These are phyloP conservation scores for Phytophthora melonis DNA, from an alignment of 352 stramenopile genomes.

Conservation along the genomic window DNA sequence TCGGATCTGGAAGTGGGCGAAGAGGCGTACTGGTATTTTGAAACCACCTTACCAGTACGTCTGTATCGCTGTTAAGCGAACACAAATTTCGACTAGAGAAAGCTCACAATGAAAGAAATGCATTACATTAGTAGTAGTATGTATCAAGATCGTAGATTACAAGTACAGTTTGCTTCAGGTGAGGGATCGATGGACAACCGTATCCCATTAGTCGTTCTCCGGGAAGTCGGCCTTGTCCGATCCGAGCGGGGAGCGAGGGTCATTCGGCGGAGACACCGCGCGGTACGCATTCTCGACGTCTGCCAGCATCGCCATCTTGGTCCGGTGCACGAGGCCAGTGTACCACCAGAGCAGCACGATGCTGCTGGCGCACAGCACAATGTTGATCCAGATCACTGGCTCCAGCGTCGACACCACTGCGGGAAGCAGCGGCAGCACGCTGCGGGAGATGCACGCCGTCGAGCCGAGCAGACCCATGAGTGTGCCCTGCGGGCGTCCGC, in stretches of 20 bases:
- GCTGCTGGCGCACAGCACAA: slow-evolving; percentile 59
- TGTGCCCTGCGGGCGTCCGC: slow-evolving; percentile 69
- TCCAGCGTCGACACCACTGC: slow-evolving; percentile 63
- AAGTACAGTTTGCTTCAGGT: not conserved
- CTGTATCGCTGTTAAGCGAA: not conserved
- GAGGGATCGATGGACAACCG: not conserved
- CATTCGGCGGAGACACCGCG: slow-evolving; percentile 32
- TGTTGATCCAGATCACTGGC: slow-evolving; percentile 78
- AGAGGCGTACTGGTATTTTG: not conserved
- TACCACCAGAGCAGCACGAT: slow-evolving; percentile 73
- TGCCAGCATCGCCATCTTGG: slow-evolving; percentile 53
- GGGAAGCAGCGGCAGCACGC: slow-evolving; percentile 72
- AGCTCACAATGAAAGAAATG: not conserved
- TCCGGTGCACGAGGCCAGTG: slow-evolving; percentile 53
- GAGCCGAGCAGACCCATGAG: slow-evolving; percentile 80
- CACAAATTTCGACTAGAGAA: not conserved
- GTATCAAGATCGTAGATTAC: not conserved
- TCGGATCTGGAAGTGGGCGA: not conserved
- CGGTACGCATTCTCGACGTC: slow-evolving; percentile 51
- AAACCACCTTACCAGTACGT: too few relatives aligned
- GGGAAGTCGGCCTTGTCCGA: slow-evolving; percentile 42
- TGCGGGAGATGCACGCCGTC: slow-evolving; percentile 68
- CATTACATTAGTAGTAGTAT: not conserved
- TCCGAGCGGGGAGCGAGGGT: slow-evolving; percentile 49
- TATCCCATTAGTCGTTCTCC: slow-evolving; percentile 21